A percentile compares a stretch with the other conserved stretches of the same genome.
These are phyloP conservation scores for Backusella sp. DNA, from an alignment of 192 early-diverging fungal species.

Conservation along the genomic window DNA sequence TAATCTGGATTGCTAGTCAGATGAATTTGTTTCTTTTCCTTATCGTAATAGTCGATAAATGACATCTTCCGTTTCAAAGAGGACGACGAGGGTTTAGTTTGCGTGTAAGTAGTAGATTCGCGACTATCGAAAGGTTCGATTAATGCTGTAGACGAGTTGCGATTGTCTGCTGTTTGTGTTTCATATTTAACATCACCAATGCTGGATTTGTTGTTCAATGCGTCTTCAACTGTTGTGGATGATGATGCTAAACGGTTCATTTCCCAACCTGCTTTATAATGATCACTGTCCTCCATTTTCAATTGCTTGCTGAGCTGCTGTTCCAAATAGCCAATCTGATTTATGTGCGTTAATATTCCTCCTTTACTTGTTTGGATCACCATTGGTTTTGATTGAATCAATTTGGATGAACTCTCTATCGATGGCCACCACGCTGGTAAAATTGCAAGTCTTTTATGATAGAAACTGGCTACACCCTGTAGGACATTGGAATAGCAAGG, in stretches of 20 bases:
- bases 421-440: conserved; percentile 41
- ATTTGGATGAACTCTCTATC: neutral
- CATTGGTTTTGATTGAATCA: conserved; percentile 25
- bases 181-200: neutral
- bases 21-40: neutral
- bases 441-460: conserved; percentile 35
- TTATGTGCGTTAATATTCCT: conserved; percentile 56
- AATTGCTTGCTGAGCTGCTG: conserved; percentile 19
- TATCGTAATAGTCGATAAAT: conserved; percentile 12
- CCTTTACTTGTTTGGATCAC: conserved; percentile 59
- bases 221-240: neutral
- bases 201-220: neutral
- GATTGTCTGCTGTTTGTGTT: neutral
- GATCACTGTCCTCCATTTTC: conserved; percentile 44
- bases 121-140: neutral
- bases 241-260: conserved; percentile 16
- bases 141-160: neutral
- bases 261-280: conserved; percentile 17
- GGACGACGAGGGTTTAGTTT: neutral
- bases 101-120: neutral
- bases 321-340: conserved; percentile 38
- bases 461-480: conserved; percentile 43
- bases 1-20: neutral
- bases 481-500: conserved; percentile 44
- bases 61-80: neutral